Conservation (phyloP, 192 early-diverging fungal genomes). For the Coemansia guatemalensis region DNA sequence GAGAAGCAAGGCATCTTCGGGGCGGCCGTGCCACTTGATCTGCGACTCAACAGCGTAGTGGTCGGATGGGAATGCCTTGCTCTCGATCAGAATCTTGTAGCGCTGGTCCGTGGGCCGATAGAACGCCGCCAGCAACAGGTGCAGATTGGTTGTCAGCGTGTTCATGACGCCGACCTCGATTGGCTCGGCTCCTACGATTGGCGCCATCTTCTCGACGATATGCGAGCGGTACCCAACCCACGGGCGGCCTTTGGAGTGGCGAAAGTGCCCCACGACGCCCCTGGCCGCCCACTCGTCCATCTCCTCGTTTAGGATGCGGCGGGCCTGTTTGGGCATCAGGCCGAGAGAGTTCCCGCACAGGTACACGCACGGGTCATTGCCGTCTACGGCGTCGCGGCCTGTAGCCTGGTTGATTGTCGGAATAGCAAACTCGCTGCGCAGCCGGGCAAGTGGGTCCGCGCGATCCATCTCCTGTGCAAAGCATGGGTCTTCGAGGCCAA, state of each 20-base stretch:
- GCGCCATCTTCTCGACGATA: constrained; percentile 71
- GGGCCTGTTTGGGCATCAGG: constrained; percentile 71
- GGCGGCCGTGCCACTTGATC: constrained; percentile 77
- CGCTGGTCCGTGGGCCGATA: constrained; percentile 77
- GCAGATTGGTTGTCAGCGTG: constrained; percentile 89
- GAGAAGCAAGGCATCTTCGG: constrained; percentile 69
- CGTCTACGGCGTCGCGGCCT: constrained; percentile 4
- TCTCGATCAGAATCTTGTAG: constrained; percentile 88
- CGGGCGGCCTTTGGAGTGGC: constrained; percentile 75
- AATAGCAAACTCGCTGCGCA: constrained; percentile 72
- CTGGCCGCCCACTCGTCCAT: constrained; percentile 85
- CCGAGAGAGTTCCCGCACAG: constrained; percentile 96
- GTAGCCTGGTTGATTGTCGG: constrained; percentile 58
- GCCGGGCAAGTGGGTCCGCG: constrained; percentile 56
- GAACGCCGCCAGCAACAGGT: constrained; percentile 88
- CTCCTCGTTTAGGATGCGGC: constrained; percentile 77
- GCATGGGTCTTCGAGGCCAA: constrained; percentile 22
- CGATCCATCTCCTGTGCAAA: constrained; percentile 66
- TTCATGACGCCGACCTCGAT: constrained; percentile 89
- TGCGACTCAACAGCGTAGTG: constrained; percentile 92
- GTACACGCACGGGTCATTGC: constrained; percentile 62
- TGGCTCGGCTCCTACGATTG: constrained; percentile 66
- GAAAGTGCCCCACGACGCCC: constrained; percentile 88
- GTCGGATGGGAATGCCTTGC: constrained; percentile 93
- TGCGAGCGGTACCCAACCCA: constrained; percentile 85